Base-by-base conservation (phyloP, 2,329 filamentous ascomycete species). In the Dactylellina drechsleri region DNA sequence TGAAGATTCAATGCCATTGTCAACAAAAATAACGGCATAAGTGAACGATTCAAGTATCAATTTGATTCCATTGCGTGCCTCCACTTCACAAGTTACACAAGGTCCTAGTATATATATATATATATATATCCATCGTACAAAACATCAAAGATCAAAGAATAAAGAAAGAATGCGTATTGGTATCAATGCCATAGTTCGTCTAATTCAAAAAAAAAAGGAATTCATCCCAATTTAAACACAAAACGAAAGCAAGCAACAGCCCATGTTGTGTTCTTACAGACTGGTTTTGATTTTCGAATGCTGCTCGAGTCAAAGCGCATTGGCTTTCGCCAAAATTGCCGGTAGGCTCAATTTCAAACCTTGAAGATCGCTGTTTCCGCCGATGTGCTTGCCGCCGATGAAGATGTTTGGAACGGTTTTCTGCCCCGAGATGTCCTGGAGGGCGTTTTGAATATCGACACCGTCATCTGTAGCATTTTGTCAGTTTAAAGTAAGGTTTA, bases 351-450 rank as follows among this genome's bases (percentile, higher is more conserved):
- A 23, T 83, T 87, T 88, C 83, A 86, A 88, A 0, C 84, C 85
- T 84, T 93, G 90, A 77, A 96, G 83, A 79, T 95, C 94, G 23
- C 92, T 96, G 88, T 98, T 98, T 79, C 95, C 95, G 77, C 95
- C 95, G 82, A 99, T 96, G 84, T 97, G 94, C 85, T 96, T 85
- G 85, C 93, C 85, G 79, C 84, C 85, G 83, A 99, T 98, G 86
- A 91, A 98, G 85, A 97, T 91, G 85, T 98, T 98, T 80, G 95
- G 95, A 4, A 99, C 95, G 80, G 92, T 94, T 80, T 89, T 86
- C 86, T 99, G 95, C 82, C 87, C 86, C 68, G 89, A 92, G 80
- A 98, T 87, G 77, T 94, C 87, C 79, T 87, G 83, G 76, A 99
- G 91, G 26, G 93, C 92, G 78, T 88, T 85, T 85, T 99, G 95